phyloP scores from a whole-genome alignment of 345 rosid genomes.

The Salix suchowensis region DNA sequence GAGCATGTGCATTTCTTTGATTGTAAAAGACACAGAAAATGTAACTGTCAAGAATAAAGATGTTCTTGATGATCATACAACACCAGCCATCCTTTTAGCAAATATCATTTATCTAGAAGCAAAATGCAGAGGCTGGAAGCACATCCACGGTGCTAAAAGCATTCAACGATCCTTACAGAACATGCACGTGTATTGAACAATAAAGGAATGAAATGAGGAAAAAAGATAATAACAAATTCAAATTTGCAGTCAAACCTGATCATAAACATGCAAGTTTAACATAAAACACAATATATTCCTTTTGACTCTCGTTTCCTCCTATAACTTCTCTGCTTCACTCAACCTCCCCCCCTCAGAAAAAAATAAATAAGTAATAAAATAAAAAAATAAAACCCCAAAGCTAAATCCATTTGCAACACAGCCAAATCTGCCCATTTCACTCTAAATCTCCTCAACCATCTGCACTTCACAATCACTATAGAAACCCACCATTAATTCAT shows the following conservation, averaged over 20 bases:
- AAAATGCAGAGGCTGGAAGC: neutral
- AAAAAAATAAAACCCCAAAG: conserved; percentile 51
- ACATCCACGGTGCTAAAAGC: neutral
- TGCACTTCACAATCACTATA: conserved; percentile 50
- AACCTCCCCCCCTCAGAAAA: conserved; percentile 54
- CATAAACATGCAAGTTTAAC: neutral
- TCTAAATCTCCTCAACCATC: conserved; percentile 60
- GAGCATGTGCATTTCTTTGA: no score
- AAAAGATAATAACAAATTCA: neutral
- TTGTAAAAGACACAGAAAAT: no score
- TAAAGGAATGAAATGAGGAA: neutral
- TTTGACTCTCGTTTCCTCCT: conserved; percentile 59
- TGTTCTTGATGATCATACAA: no score
- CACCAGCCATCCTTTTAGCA: neutral
- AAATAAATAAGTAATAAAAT: neutral
- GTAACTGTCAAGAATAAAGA: no score
- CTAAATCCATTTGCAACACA: conserved; percentile 46
- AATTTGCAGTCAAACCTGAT: neutral
- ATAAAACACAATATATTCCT: neutral
- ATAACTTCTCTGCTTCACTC: conserved; percentile 52
- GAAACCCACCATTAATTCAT: conserved; percentile 61
- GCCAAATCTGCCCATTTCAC: conserved; percentile 47
- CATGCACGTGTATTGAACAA: neutral
- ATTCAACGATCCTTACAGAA: neutral
- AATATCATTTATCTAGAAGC: neutral